These are phyloP conservation scores for Elaeagnus macrophylla DNA, from an alignment of 306 rosid genomes.

Conservation along the genomic window DNA sequence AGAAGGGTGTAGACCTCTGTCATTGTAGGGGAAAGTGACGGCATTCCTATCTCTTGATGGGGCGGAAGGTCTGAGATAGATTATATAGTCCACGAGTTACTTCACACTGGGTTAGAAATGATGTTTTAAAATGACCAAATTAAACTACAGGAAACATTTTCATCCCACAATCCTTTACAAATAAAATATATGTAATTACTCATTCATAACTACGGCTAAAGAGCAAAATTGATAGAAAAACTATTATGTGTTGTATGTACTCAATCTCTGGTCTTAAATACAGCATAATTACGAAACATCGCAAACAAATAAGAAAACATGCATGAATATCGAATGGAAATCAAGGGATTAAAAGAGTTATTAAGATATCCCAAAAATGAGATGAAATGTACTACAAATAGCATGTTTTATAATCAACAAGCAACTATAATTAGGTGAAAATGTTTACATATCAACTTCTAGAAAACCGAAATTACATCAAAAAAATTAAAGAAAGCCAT, in stretches of 20 bases:
- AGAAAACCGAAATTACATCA: background rate
- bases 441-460: background rate
- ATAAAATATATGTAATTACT: too few relatives aligned
- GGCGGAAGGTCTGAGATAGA: conserved; percentile 82
- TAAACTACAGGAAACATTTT: too few relatives aligned
- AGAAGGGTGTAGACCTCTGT: conserved; percentile 56
- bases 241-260: too few relatives aligned
- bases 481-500: background rate
- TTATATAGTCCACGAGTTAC: conserved; percentile 14
- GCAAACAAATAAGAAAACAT: too few relatives aligned
- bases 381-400: background rate
- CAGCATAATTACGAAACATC: too few relatives aligned
- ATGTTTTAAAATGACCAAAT: background rate
- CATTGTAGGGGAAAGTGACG: conserved; percentile 98
- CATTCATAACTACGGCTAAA: too few relatives aligned
- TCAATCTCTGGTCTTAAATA: too few relatives aligned
- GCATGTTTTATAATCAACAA: background rate
- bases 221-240: too few relatives aligned
- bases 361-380: background rate
- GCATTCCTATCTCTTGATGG: conserved; percentile 98
- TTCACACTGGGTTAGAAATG: background rate
- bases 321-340: too few relatives aligned
- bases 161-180: too few relatives aligned
- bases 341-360: too few relatives aligned
- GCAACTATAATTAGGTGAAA: background rate